Base-by-base conservation (phyloP, 495 filamentous ascomycete genomes). In the Hyaloscypha finlandica region DNA sequence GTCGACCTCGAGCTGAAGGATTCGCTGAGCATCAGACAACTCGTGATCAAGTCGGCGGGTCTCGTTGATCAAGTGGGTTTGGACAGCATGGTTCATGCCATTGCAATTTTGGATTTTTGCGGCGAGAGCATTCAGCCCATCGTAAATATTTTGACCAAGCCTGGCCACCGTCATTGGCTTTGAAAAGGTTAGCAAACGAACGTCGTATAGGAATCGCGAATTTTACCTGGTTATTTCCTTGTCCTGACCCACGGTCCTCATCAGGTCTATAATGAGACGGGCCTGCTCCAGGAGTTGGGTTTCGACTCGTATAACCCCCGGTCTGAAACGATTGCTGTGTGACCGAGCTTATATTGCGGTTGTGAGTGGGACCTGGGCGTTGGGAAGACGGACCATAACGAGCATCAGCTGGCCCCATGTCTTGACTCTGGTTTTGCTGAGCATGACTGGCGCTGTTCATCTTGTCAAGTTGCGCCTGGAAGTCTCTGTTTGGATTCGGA, bases 111-210 rank as follows among this genome's bases (percentile, higher is more conserved):
- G n/a, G 25, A 71, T 54, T 11, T 37, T 57, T 6, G 20, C 2
- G 14, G 54, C 35, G 25, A 68, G 11, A 9, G 65, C 60, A 8
- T 12, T 30, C 3, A 69, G 35, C 25, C 45, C n/a, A 20, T 63
- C n/a, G 4, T 55, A 30, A 39, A 64, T 53, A 45, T 56, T 42
- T 29, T 33, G 8, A 66, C 37, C 60, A 59, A 68, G 29, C 30
- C 61, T 57, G 65, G 77, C 63, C 68, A 79, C 76, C 61, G 55
- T 66, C 56, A 57, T 66, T 61, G 64, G 59, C 71, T 82, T 76
- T 79, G 78, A 80, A 72, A 78, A 20, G 1, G 32, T 42, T 52
- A 45, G n/a, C 19, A 45, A 19, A 1, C 3, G 3, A 32, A 11
- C 4, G n/a, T 19, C n/a, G 25, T 62, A n/a, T 22, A 35, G 45